Evolutionary conservation across 2,329 filamentous ascomycete species (phyloP).

Genomic region (Aspergillus japonicus): DNA sequence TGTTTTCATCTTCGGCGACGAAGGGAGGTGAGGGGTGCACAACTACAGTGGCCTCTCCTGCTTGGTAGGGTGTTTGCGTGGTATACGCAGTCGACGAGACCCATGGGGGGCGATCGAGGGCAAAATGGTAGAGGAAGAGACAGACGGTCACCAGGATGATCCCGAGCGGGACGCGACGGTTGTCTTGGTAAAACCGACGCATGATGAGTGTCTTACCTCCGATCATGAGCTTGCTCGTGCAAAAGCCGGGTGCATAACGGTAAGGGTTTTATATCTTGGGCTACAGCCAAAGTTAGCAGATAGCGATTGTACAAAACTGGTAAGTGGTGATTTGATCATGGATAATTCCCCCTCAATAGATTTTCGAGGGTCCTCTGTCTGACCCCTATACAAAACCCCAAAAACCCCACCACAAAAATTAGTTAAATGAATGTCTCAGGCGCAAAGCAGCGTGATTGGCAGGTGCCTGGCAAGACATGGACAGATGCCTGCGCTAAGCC

Average conservation of each 20-base stretch:
- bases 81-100: not conserved
- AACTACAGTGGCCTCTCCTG: not conserved
- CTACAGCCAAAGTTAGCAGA: no score
- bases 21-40: not conserved
- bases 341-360: no score
- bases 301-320: no score
- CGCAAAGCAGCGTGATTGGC: not conserved
- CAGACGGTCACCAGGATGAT: slow-evolving; percentile 24
- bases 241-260: not conserved
- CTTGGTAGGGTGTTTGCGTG: not conserved
- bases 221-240: no score
- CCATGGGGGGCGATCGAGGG: slow-evolving; percentile 19
- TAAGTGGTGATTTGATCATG: no score
- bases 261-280: no score
- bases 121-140: slow-evolving; percentile 25
- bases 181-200: slow-evolving; percentile 24
- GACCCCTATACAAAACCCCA: no score
- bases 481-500: not conserved
- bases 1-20: not conserved
- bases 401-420: not conserved
- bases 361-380: no score
- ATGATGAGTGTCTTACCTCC: slow-evolving; percentile 16
- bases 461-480: not conserved
- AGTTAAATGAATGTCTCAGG: not conserved
- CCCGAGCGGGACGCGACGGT: slow-evolving; percentile 25